Conservation (phyloP, 2,329 filamentous ascomycete species). For the Tolypocladium amazonense region DNA sequence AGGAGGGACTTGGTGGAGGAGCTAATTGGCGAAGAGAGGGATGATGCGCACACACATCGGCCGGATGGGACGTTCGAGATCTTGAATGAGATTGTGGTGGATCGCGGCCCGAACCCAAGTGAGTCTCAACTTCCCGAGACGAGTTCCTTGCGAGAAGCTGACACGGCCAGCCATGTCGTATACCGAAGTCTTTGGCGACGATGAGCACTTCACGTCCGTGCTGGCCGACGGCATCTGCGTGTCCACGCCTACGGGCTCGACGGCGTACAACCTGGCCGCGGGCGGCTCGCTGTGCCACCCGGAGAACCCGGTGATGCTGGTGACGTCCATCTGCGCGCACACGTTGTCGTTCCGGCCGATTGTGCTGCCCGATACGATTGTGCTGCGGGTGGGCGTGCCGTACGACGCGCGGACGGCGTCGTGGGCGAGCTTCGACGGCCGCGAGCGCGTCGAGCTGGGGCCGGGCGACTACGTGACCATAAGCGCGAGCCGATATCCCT, state of each 20-base stretch:
- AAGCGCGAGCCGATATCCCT: conserved; percentile 69
- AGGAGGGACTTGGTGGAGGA: conserved; percentile 74
- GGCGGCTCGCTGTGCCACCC: conserved; percentile 94
- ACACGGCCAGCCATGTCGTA: conserved; percentile 64
- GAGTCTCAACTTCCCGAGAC: conserved; percentile 23
- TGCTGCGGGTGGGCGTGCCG: conserved; percentile 85
- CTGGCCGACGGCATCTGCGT: conserved; percentile 90
- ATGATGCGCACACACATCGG: conserved; percentile 73
- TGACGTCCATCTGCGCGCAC: conserved; percentile 90
- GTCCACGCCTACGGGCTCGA: conserved; percentile 87
- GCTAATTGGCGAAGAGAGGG: conserved; percentile 74
- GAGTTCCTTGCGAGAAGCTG: background rate
- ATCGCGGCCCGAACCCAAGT: conserved; percentile 88
- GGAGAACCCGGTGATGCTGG: conserved; percentile 90
- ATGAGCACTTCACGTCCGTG: conserved; percentile 90
- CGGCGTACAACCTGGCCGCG: conserved; percentile 89
- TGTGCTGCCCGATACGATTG: conserved; percentile 91
- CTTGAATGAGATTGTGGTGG: conserved; percentile 92
- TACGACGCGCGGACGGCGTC: conserved; percentile 82
- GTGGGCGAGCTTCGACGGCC: conserved; percentile 97
- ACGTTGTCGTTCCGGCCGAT: conserved; percentile 94
- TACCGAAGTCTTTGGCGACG: conserved; percentile 86
- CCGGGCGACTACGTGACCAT: conserved; percentile 81
- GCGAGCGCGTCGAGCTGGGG: conserved; percentile 70
- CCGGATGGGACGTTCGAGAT: conserved; percentile 83